These are phyloP conservation scores for Coriolopsis trogii DNA, from an alignment of 1,284 basidiomycete species.

Conservation along the genomic window DNA sequence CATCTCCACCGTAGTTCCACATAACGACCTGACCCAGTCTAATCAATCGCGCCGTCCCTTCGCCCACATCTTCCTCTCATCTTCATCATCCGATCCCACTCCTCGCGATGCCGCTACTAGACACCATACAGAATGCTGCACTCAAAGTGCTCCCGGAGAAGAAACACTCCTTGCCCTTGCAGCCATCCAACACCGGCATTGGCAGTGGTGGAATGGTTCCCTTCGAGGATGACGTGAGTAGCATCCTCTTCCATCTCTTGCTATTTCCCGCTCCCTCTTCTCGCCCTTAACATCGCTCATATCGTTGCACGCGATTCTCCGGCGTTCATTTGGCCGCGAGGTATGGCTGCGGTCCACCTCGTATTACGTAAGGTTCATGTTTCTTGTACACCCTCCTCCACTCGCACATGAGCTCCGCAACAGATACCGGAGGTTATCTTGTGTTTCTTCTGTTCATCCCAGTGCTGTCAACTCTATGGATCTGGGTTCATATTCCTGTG, in stretches of 20 bases:
- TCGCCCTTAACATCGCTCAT: conserved; percentile 2
- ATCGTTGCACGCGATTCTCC: background rate
- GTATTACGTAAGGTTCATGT: conserved; percentile 58
- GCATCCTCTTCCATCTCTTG: conserved; percentile 14
- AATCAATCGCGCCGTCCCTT: no score
- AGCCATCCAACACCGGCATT: conserved; percentile 40
- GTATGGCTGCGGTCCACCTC: conserved; percentile 3
- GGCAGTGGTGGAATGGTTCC: conserved; percentile 58
- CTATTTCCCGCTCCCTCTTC: background rate
- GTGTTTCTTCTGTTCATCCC: conserved; percentile 66
- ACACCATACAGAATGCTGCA: conserved; percentile 33
- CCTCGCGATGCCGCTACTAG: conserved; percentile 30
- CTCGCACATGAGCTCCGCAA: conserved; percentile 35
- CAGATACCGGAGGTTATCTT: conserved; percentile 50
- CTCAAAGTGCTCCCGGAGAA: conserved; percentile 34
- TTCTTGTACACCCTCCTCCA: conserved; percentile 28
- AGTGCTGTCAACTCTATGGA: conserved; percentile 61
- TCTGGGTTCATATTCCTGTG: conserved; percentile 53
- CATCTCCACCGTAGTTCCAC: conserved; percentile 5
- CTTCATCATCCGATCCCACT: conserved; percentile 1
- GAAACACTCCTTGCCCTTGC: conserved; percentile 29
- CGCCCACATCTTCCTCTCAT: background rate
- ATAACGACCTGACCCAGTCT: conserved; percentile 4
- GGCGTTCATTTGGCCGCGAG: no score
- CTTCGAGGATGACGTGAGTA: conserved; percentile 70